A percentile compares a stretch with the other conserved stretches of the same genome.
phyloP scores from a whole-genome alignment of 768 basidiomycete genomes.

The Tylopilus subfusipes region DNA sequence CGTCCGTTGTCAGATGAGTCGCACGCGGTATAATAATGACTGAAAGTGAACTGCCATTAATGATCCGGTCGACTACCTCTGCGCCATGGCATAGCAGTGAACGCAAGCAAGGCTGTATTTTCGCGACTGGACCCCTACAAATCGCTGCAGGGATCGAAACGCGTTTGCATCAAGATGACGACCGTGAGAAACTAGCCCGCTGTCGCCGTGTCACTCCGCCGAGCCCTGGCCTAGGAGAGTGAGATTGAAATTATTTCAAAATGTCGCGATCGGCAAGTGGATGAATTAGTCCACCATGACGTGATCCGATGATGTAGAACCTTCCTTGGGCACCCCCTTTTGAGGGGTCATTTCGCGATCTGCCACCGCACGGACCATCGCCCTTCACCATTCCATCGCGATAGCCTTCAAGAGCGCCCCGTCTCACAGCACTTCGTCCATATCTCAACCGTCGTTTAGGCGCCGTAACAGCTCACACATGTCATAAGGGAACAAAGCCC shows the following conservation, averaged over 20 bases:
- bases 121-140: neutral
- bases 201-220: slow-evolving; percentile 1
- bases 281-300: slow-evolving; percentile 28
- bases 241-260: slow-evolving; percentile 16
- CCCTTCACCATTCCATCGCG: neutral
- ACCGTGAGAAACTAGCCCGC: neutral
- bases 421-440: neutral
- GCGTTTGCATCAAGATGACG: too few species aligned
- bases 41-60: neutral
- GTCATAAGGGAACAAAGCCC: slow-evolving; percentile 2
- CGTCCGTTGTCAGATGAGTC: slow-evolving; percentile 13
- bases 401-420: neutral
- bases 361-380: slow-evolving; percentile 32
- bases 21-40: slow-evolving; percentile 7
- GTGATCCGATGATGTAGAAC: slow-evolving; percentile 30
- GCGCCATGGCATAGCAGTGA: neutral
- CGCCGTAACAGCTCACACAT: slow-evolving; percentile 7
- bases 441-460: neutral
- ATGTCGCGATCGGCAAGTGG: slow-evolving; percentile 31
- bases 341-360: slow-evolving; percentile 17
- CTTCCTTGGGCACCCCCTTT: slow-evolving; percentile 7
- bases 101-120: neutral
- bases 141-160: neutral
- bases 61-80: neutral
- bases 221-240: slow-evolving; percentile 5